These are phyloP conservation scores for Flueggea neowawraea DNA, from an alignment of 441 rosid species.

Conservation along the genomic window DNA sequence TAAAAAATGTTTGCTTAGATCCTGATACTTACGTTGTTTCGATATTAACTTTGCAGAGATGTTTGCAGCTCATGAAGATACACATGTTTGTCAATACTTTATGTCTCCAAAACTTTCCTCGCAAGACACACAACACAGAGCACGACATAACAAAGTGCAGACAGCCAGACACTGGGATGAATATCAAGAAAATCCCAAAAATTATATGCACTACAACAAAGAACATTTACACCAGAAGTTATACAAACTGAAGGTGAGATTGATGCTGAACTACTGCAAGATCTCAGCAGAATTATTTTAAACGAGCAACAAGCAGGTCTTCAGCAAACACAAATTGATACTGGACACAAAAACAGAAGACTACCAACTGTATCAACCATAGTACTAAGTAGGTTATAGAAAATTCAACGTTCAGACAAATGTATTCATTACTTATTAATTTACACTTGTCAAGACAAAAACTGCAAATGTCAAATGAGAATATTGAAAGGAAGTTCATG, in stretches of 20 bases:
- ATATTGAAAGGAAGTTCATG: background rate
- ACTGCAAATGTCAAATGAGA: no score
- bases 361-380: background rate
- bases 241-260: background rate
- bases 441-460: no score
- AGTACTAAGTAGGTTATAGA: no score
- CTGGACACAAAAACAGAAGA: no score
- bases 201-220: background rate
- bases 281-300: no score
- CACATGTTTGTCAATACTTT: background rate
- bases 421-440: no score
- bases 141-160: background rate
- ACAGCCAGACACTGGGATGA: background rate
- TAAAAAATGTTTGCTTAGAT: background rate
- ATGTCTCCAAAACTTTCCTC: background rate
- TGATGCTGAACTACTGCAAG: no score
- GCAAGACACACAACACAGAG: background rate
- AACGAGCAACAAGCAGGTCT: background rate
- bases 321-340: background rate
- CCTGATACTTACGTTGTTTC: background rate
- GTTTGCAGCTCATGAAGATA: slow-evolving; percentile 7
- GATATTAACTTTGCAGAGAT: background rate
- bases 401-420: no score
- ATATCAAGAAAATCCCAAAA: background rate
- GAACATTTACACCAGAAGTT: background rate